Percentiles rank a stretch among this genome's conserved stretches.
phyloP scores from a whole-genome alignment of 306 rosid genomes.

The Lathyrus aphaca region DNA sequence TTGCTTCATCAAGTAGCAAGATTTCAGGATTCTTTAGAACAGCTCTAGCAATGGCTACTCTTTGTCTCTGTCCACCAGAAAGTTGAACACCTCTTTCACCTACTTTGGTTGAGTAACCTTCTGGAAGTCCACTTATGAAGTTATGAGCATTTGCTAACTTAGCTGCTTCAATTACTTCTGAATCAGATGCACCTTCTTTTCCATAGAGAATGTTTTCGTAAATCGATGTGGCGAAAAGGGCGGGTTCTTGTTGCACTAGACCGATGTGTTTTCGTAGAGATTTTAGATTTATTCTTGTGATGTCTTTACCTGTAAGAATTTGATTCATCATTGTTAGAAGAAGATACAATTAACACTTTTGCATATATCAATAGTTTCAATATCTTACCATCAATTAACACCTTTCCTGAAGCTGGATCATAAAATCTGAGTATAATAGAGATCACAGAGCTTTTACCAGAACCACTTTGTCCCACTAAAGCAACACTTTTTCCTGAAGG shows the following conservation, averaged over 20 bases:
- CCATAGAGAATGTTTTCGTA: slow-evolving; percentile 86
- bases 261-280: slow-evolving; percentile 87
- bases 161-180: slow-evolving; percentile 87
- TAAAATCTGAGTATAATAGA: slow-evolving; percentile 88
- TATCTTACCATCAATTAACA: slow-evolving; percentile 83
- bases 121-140: slow-evolving; percentile 86
- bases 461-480: slow-evolving; percentile 93
- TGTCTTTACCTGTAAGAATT: slow-evolving; percentile 77
- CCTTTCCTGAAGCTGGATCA: slow-evolving; percentile 78
- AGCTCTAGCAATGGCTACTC: slow-evolving; percentile 93
- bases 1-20: slow-evolving; percentile 84
- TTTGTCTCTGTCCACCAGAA: slow-evolving; percentile 89
- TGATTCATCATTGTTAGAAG: slow-evolving; percentile 30
- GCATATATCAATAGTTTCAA: neutral
- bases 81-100: slow-evolving; percentile 96
- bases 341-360: too few relatives aligned
- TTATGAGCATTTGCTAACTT: slow-evolving; percentile 88
- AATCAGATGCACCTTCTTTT: slow-evolving; percentile 82
- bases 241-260: slow-evolving; percentile 95
- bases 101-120: slow-evolving; percentile 90
- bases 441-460: slow-evolving; percentile 98
- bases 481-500: slow-evolving; percentile 80
- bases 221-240: slow-evolving; percentile 86
- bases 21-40: slow-evolving; percentile 85
- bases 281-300: slow-evolving; percentile 67